Evolutionary conservation across 805 yeast species (phyloP).

Genomic region (Cyberlindnera meyerae): DNA sequence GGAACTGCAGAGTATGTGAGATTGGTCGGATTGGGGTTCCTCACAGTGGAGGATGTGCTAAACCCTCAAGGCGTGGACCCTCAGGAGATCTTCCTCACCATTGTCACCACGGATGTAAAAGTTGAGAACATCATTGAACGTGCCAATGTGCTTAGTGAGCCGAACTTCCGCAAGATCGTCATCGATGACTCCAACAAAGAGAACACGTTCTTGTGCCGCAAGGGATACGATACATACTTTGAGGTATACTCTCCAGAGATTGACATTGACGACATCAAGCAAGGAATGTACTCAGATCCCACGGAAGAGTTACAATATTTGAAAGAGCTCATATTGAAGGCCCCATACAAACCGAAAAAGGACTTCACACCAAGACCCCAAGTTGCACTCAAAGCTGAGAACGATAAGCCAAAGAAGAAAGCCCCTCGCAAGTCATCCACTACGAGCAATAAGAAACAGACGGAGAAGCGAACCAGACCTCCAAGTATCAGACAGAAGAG

Average conservation of each 20-base stretch:
- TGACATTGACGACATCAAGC: conserved; percentile 21
- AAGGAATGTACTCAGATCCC: conserved; percentile 22
- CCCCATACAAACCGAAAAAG: conserved; percentile 7
- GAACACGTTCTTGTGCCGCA: conserved; percentile 28
- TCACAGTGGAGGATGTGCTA: conserved; percentile 38
- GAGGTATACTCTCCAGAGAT: conserved; percentile 21
- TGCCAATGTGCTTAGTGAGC: conserved; percentile 39
- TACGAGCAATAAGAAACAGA: no score
- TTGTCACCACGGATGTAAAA: conserved; percentile 41
- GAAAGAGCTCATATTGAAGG: conserved; percentile 16
- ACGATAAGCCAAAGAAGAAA: neutral
- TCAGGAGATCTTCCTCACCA: conserved; percentile 53
- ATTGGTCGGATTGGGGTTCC: conserved; percentile 43
- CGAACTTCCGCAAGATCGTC: conserved; percentile 30
- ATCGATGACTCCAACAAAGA: conserved; percentile 34
- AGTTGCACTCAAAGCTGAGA: neutral
- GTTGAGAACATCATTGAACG: conserved; percentile 39
- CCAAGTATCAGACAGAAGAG: no score
- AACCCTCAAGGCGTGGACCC: conserved; percentile 24
- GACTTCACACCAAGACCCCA: no score
- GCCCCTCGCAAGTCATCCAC: neutral
- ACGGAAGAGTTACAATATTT: conserved; percentile 24
- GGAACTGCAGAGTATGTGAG: conserved; percentile 48
- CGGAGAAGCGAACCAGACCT: no score
- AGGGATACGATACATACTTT: conserved; percentile 32